phyloP scores from a whole-genome alignment of 73 alveolate species.

The Halteria grandinella region DNA sequence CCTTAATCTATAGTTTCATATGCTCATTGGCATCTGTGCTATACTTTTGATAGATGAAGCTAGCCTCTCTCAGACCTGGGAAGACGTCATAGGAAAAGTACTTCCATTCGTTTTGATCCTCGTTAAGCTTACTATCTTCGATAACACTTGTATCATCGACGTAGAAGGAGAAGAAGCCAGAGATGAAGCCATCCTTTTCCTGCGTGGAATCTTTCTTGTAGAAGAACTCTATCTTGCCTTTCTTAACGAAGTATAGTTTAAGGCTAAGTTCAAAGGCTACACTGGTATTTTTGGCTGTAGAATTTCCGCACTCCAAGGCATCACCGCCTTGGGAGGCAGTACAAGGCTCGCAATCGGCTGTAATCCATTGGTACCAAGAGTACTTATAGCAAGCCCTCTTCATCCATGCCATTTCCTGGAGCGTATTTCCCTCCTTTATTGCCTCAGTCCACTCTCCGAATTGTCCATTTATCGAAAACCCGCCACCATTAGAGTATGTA shows the following conservation, averaged over 20 bases:
- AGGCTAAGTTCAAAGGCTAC: constrained; percentile 24
- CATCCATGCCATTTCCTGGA: not conserved
- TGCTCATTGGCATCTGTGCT: not conserved
- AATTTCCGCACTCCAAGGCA: constrained; percentile 5
- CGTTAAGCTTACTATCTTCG: not conserved
- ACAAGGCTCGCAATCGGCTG: constrained; percentile 18
- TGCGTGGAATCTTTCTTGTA: constrained; percentile 20
- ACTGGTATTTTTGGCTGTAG: constrained; percentile 10
- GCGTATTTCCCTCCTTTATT: not conserved
- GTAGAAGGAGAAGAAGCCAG: constrained; percentile 16
- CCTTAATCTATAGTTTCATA: not conserved
- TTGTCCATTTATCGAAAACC: constrained; percentile 28
- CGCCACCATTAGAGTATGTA: constrained; percentile 57
- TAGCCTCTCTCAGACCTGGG: not conserved
- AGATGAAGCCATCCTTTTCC: constrained; percentile 11
- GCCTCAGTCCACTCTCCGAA: constrained; percentile 36
- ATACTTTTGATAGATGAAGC: constrained; percentile 31
- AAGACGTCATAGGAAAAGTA: not conserved
- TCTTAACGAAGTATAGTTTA: not conserved
- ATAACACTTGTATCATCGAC: not conserved
- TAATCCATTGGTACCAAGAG: not conserved
- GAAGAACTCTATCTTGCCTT: constrained; percentile 11
- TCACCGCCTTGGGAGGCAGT: not conserved
- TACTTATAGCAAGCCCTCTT: constrained; percentile 5
- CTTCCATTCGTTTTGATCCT: constrained; percentile 22